Evolutionary conservation across 2,329 filamentous ascomycete species (phyloP).

Genomic region (Colletotrichum camelliae): DNA sequence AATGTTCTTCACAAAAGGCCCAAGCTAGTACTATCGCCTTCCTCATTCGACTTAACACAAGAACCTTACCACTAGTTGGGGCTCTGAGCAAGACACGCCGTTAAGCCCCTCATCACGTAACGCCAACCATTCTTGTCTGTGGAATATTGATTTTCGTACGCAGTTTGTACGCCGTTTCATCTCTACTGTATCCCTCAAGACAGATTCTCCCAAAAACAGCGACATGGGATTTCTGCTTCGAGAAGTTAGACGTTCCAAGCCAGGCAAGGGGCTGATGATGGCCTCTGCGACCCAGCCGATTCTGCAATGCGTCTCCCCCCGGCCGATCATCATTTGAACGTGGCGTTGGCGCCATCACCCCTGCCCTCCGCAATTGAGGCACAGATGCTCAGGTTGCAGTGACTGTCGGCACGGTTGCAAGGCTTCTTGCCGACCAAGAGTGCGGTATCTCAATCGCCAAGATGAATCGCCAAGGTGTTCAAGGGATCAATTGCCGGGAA

Average conservation of each 20-base stretch:
- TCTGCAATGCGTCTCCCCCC: background rate
- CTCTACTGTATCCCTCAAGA: background rate
- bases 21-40: background rate
- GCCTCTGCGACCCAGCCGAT: background rate
- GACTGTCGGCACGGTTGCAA: rapidly evolving
- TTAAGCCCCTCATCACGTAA: background rate
- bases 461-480: background rate
- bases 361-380: background rate
- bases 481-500: background rate
- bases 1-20: background rate
- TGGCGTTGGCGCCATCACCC: background rate
- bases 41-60: background rate
- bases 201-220: background rate
- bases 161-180: background rate
- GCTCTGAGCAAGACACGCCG: background rate
- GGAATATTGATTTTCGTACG: background rate
- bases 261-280: rapidly evolving
- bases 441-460: background rate
- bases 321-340: background rate
- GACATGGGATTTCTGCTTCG: background rate
- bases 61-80: background rate
- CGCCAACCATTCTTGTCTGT: background rate
- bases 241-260: background rate
- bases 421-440: background rate
- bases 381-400: background rate